These are phyloP conservation scores for Comarum palustre DNA, from an alignment of 306 rosid species.

Conservation along the genomic window DNA sequence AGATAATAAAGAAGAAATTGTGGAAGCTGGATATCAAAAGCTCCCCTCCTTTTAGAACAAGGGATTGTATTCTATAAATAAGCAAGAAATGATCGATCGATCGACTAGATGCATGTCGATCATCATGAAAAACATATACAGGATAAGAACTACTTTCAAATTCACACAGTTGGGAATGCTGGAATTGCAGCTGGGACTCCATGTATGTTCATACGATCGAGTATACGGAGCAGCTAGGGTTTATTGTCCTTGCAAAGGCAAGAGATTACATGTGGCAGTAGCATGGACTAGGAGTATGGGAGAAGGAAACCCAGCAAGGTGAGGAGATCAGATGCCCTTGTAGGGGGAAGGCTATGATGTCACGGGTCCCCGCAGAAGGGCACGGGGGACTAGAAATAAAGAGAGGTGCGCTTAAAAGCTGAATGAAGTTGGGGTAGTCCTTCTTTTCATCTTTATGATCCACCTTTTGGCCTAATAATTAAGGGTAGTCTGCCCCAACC, in stretches of 20 bases:
- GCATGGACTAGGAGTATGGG: slow-evolving; percentile 2
- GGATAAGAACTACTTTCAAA: background rate
- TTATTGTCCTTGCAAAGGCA: background rate
- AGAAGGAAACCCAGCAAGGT: slow-evolving; percentile 5
- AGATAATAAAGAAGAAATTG: background rate
- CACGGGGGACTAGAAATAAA: background rate
- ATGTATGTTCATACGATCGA: background rate
- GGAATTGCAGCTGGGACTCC: background rate
- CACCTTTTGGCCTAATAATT: slow-evolving; percentile 15
- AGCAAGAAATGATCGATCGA: background rate
- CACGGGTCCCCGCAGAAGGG: slow-evolving; percentile 23
- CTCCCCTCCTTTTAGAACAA: background rate
- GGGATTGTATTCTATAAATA: background rate
- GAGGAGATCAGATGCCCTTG: slow-evolving; percentile 9
- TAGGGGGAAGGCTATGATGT: slow-evolving; percentile 18
- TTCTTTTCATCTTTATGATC: slow-evolving; percentile 18
- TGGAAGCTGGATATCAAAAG: background rate
- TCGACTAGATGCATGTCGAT: background rate
- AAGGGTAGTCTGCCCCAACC: background rate
- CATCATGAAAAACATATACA: background rate
- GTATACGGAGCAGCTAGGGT: background rate
- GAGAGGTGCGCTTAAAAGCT: slow-evolving; percentile 20
- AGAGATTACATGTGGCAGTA: background rate
- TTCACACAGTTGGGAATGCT: background rate
- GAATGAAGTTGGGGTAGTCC: background rate